phyloP scores from a whole-genome alignment of 2,329 filamentous ascomycete species.

The Paradendryphiella salina region DNA sequence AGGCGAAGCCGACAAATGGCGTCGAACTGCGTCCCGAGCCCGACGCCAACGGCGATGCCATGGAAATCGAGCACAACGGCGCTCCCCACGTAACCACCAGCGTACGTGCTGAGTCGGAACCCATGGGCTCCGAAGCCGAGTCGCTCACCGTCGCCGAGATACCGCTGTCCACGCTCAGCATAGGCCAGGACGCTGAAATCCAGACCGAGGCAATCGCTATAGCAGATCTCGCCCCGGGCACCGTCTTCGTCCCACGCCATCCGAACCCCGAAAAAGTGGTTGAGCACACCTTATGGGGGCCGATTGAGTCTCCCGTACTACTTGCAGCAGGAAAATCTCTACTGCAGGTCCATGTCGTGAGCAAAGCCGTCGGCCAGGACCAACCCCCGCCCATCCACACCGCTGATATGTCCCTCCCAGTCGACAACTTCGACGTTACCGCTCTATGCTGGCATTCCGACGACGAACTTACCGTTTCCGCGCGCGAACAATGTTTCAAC shows the following conservation, averaged over 20 bases:
- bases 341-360: conserved; percentile 39
- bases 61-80: conserved; percentile 51
- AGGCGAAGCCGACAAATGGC: conserved; percentile 40
- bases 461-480: conserved; percentile 42
- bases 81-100: conserved; percentile 33
- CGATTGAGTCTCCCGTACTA: conserved; percentile 35
- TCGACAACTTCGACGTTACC: conserved; percentile 42
- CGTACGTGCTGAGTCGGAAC: conserved; percentile 43
- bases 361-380: conserved; percentile 17
- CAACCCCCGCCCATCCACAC: conserved; percentile 17
- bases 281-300: conserved; percentile 45
- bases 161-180: conserved; percentile 46
- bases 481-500: conserved; percentile 41
- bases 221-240: conserved; percentile 36
- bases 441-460: conserved; percentile 44
- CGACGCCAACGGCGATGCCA: conserved; percentile 52
- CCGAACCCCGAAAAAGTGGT: conserved; percentile 30
- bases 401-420: conserved; percentile 33
- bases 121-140: conserved; percentile 43
- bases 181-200: conserved; percentile 44
- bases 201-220: conserved; percentile 44
- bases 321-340: conserved; percentile 44
- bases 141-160: conserved; percentile 46
- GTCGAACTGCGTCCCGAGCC: conserved; percentile 37
- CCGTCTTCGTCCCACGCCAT: conserved; percentile 35